Conservation (phyloP, 2,329 filamentous ascomycete genomes). For the Pseudocercospora vitis region DNA sequence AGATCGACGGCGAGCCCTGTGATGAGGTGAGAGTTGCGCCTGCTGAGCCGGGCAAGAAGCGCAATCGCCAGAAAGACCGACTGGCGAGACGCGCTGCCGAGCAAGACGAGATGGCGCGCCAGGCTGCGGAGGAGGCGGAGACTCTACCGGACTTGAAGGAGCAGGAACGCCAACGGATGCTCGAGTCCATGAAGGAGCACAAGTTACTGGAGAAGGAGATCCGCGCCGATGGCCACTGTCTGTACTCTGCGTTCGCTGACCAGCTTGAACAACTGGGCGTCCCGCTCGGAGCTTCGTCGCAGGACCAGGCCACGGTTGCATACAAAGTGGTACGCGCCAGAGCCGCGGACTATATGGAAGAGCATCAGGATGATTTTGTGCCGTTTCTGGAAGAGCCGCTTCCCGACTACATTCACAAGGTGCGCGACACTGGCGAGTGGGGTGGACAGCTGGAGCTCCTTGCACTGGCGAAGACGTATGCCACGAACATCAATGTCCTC, state of each 20-base stretch:
- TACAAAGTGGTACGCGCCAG: slow-evolving; percentile 69
- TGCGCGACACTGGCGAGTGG: slow-evolving; percentile 90
- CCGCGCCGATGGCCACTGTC: slow-evolving; percentile 86
- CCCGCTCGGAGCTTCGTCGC: slow-evolving; percentile 39
- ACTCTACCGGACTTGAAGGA: slow-evolving; percentile 71
- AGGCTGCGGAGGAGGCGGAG: slow-evolving; percentile 73
- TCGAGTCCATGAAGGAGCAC: slow-evolving; percentile 61
- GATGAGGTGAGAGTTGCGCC: too few relatives aligned
- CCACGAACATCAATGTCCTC: slow-evolving; percentile 77
- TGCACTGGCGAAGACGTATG: slow-evolving; percentile 79
- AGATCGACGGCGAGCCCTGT: slow-evolving; percentile 1
- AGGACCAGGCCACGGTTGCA: slow-evolving; percentile 16
- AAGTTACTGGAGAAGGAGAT: slow-evolving; percentile 75
- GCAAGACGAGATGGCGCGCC: slow-evolving; percentile 65
- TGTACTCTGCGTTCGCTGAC: slow-evolving; percentile 89
- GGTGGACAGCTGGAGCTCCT: slow-evolving; percentile 88
- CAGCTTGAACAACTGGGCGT: slow-evolving; percentile 61
- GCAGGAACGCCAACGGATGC: slow-evolving; percentile 70
- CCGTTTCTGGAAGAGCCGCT: slow-evolving; percentile 84
- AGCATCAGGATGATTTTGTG: slow-evolving; percentile 75
- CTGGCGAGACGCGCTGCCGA: slow-evolving; percentile 87
- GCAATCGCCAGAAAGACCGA: slow-evolving; percentile 87
- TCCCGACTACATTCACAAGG: slow-evolving; percentile 69
- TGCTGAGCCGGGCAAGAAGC: slow-evolving; percentile 60
- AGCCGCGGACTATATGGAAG: slow-evolving; percentile 74